Percentiles rank a stretch among this genome's conserved stretches.
Evolutionary conservation across 1,284 basidiomycete species (phyloP).

Genomic region (Flammula alnicola): DNA sequence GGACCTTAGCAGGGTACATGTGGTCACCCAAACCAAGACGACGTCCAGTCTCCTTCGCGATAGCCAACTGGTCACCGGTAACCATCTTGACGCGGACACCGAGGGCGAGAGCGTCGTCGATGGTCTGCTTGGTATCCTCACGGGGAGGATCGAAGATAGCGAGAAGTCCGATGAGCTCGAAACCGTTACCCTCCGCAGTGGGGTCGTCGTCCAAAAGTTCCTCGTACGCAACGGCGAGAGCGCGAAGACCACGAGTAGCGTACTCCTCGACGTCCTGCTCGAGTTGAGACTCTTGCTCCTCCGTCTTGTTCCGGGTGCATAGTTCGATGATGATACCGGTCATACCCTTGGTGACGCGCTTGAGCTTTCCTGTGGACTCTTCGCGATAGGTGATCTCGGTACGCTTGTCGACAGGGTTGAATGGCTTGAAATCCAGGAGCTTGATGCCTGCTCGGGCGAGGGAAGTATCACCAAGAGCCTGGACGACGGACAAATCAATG

Average conservation of each 20-base stretch:
- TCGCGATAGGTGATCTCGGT: conserved; percentile 97
- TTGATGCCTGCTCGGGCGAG: conserved; percentile 90
- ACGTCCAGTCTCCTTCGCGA: conserved; percentile 98
- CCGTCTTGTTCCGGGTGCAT: conserved; percentile 94
- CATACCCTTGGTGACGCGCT: conserved; percentile 99
- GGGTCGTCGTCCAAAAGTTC: conserved; percentile 82
- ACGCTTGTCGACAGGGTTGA: conserved; percentile 98
- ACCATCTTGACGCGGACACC: conserved; percentile 99
- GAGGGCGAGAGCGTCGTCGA: conserved; percentile 93
- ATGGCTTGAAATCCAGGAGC: conserved; percentile 97
- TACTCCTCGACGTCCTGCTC: conserved; percentile 96
- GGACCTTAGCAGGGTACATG: conserved; percentile 94
- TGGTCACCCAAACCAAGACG: conserved; percentile 93
- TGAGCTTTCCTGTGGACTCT: conserved; percentile 88
- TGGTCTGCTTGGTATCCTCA: conserved; percentile 97
- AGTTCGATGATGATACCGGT: conserved; percentile 95
- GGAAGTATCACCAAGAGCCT: conserved; percentile 71
- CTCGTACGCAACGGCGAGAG: conserved; percentile 94
- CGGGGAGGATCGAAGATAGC: conserved; percentile 98
- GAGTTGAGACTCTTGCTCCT: conserved; percentile 85
- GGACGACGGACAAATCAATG: conserved; percentile 88
- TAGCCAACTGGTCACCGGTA: conserved; percentile 98
- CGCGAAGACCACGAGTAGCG: conserved; percentile 93
- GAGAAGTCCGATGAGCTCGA: conserved; percentile 96
- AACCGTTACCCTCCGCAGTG: conserved; percentile 88